Percentiles rank a stretch among this genome's conserved stretches.
These are phyloP conservation scores for Debaryomyces maramus DNA, from an alignment of 805 yeast species.

Conservation along the genomic window DNA sequence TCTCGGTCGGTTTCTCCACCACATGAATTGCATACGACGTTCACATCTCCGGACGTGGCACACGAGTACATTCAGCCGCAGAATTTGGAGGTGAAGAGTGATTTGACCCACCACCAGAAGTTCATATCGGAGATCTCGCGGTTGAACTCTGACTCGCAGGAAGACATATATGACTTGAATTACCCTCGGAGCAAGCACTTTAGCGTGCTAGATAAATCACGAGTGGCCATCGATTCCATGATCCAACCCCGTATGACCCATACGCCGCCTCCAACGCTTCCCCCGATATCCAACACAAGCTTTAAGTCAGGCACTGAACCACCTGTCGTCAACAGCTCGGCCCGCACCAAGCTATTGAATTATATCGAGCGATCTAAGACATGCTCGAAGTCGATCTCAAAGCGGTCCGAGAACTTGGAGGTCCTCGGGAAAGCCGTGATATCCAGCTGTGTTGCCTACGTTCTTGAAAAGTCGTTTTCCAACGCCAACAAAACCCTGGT, in stretches of 20 bases:
- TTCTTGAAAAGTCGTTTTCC: constrained; percentile 63
- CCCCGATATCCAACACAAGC: constrained; percentile 6
- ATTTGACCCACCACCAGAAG: constrained; percentile 5
- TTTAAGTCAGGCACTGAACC: background rate
- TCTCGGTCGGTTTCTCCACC: background rate
- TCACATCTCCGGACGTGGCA: background rate
- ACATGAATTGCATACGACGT: background rate
- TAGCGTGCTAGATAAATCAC: constrained; percentile 39
- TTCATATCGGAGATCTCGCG: constrained; percentile 38
- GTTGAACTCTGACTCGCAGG: constrained; percentile 33
- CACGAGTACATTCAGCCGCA: background rate
- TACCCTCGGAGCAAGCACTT: constrained; percentile 31
- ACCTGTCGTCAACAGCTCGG: constrained; percentile 4
- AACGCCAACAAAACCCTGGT: constrained; percentile 55
- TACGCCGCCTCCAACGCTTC: constrained; percentile 4
- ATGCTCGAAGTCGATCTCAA: constrained; percentile 49
- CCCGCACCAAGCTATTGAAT: constrained; percentile 16
- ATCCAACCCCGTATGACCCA: constrained; percentile 38
- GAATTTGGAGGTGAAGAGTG: background rate
- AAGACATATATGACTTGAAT: constrained; percentile 33
- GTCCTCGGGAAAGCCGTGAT: constrained; percentile 59
- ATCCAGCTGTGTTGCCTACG: constrained; percentile 54
- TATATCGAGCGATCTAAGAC: constrained; percentile 63
- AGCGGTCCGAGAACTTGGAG: constrained; percentile 47
- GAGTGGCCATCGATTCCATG: constrained; percentile 48